Base-by-base conservation (phyloP, 768 basidiomycete genomes). In the Glaciozyma antarctica region DNA sequence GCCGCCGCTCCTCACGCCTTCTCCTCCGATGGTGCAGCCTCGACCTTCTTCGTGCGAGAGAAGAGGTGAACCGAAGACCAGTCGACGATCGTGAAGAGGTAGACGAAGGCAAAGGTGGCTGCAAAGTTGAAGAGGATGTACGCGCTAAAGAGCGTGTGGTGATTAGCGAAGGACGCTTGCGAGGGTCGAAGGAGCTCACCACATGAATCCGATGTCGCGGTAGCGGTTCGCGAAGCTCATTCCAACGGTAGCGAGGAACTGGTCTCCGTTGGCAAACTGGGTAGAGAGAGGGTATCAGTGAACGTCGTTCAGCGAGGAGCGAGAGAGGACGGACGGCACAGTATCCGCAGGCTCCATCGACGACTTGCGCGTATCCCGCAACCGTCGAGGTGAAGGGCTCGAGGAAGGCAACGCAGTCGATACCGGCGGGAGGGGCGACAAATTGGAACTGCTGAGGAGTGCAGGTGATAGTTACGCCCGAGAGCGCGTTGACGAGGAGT, bases 381-480 rank as follows among this genome's bases (percentile, higher is more conserved):
- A 24, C 24, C 7, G 30, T 15, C 19, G 55, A 16, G 16, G 67
- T 65, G 70, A 60, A 74, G 13, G 49, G 12, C 24, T 38, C 30
- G 32, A 74, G 66, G 64, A 58, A 74, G 5, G 34, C 43, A 41
- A 61, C 54, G 58, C 73, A 74, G 16, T 62, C 58, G 58, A 58
- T 28, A 2, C 72, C 72, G 7, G 68, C 60, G 1, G 71, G 72
- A 41, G 73, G 73, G 52, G 68, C 60, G 62, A 74, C 21, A 52
- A 26, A 22, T 52, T 58, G 52, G 65, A 68, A 69, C 43, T 71
- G 58, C 17, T 30, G 17, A 17, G 52, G 49, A 17, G 52, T 68
- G 62, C 68, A 68, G 44, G 60, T 59, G 41, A 72, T 60, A n/a
- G 22, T 2, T 34, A 62, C 22, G 9, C 73, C 69, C 15, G 61